Percentiles rank a stretch among this genome's conserved stretches.
phyloP scores from a whole-genome alignment of 306 rosid genomes.

The Myrica gale region DNA sequence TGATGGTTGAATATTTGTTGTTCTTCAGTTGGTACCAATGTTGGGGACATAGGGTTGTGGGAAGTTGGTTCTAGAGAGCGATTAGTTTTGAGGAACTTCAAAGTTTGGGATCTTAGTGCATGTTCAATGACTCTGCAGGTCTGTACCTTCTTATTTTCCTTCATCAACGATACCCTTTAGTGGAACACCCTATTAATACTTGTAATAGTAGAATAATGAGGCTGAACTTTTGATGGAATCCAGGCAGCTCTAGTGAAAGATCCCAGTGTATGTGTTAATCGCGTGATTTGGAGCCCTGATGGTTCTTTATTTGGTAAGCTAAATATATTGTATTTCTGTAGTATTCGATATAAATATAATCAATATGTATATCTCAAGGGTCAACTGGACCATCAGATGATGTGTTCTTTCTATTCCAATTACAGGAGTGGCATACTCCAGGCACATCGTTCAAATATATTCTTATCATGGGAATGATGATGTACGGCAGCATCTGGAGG shows the following conservation, averaged over 20 bases:
- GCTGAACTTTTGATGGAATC: constrained; percentile 34
- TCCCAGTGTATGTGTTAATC: constrained; percentile 90
- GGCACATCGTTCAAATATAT: constrained; percentile 95
- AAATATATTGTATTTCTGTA: constrained; percentile 22
- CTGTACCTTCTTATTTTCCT: constrained; percentile 12
- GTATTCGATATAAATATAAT: constrained; percentile 13
- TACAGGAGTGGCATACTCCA: constrained; percentile 91
- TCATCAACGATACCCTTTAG: constrained; percentile 8
- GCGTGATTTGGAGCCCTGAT: constrained; percentile 98
- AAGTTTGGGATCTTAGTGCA: constrained; percentile 92
- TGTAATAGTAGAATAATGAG: constrained; percentile 23
- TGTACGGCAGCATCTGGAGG: constrained; percentile 81
- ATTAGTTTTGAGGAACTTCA: constrained; percentile 71
- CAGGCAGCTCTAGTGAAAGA: constrained; percentile 94
- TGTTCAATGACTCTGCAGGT: constrained; percentile 97
- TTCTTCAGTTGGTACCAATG: constrained; percentile 85
- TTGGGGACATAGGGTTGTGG: constrained; percentile 96
- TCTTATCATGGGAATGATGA: constrained; percentile 76
- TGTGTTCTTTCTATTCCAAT: constrained; percentile 10
- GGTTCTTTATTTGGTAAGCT: constrained; percentile 85
- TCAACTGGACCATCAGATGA: constrained; percentile 13
- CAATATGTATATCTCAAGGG: constrained; percentile 7
- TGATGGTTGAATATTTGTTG: constrained; percentile 17
- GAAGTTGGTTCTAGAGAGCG: constrained; percentile 93
- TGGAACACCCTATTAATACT: not conserved